Evolutionary conservation across 129 eudicot species (phyloP).

Genomic region (Lonicera japonica): DNA sequence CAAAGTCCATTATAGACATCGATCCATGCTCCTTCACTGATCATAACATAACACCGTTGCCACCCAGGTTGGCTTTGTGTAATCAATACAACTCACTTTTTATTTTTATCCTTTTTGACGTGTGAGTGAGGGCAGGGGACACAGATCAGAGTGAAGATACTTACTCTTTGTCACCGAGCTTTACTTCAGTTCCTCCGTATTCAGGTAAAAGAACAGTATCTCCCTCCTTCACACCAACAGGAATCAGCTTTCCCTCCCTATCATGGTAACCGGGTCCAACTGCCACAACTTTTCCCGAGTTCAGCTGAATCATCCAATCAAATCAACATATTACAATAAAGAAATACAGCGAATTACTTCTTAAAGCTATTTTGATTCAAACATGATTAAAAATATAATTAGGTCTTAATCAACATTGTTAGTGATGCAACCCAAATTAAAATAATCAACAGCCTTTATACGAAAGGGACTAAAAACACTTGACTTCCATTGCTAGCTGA

Average conservation of each 20-base stretch:
- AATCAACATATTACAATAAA: neutral
- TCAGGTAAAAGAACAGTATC: slow-evolving; percentile 66
- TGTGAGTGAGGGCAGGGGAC: too few relatives aligned
- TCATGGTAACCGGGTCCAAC: slow-evolving; percentile 65
- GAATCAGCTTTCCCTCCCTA: slow-evolving; percentile 43
- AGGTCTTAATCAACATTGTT: too few relatives aligned
- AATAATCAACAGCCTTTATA: too few relatives aligned
- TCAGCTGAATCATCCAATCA: slow-evolving; percentile 33
- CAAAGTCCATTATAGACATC: too few relatives aligned
- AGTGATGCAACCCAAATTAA: too few relatives aligned
- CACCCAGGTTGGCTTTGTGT: too few relatives aligned
- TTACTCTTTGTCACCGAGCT: slow-evolving; percentile 68
- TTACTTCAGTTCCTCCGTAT: slow-evolving; percentile 69
- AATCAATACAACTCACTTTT: too few relatives aligned
- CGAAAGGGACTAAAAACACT: too few relatives aligned
- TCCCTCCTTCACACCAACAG: slow-evolving; percentile 64
- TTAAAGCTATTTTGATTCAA: neutral
- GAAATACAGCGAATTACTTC: neutral
- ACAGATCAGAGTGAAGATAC: slow-evolving; percentile 15
- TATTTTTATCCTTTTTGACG: too few relatives aligned
- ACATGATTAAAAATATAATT: neutral
- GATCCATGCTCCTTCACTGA: too few relatives aligned
- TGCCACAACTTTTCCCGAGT: slow-evolving; percentile 77
- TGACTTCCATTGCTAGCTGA: too few relatives aligned
- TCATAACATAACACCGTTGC: too few relatives aligned